Percentiles rank a stretch among this genome's conserved stretches.
These are phyloP conservation scores for Wallemia ichthyophaga DNA, from an alignment of 1,284 basidiomycete species.

Conservation along the genomic window DNA sequence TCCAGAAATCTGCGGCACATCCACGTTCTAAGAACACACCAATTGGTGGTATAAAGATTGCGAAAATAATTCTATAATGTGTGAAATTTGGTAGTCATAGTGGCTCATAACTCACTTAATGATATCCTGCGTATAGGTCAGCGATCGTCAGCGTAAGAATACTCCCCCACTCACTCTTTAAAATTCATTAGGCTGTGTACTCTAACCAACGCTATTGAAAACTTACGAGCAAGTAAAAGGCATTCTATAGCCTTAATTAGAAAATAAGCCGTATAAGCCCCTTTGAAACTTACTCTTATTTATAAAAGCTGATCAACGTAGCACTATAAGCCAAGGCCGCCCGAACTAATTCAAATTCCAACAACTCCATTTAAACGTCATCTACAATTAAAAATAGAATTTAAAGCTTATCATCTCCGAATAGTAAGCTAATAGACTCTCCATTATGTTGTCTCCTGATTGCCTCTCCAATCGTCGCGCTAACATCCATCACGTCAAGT, in stretches of 20 bases:
- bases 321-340: background rate
- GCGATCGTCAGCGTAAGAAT: no score
- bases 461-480: background rate
- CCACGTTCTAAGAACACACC: constrained; percentile 47
- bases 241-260: no score
- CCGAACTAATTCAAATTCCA: background rate
- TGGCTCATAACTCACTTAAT: background rate
- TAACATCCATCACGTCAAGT: background rate
- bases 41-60: constrained; percentile 41
- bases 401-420: background rate
- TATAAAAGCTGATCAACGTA: no score
- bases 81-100: no score
- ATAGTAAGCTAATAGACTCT: background rate
- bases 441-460: background rate
- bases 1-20: constrained; percentile 4
- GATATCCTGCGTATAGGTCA: no score
- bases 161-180: no score
- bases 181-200: no score
- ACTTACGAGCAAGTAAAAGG: constrained; percentile 1
- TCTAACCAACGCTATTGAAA: no score
- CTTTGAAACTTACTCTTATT: no score
- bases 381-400: background rate
- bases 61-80: constrained; percentile 13
- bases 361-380: background rate
- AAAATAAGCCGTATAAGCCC: no score